Percentiles rank a stretch among this genome's conserved stretches.
Conservation (phyloP, 108 stramenopile genomes). For the Nitzschia sp. region DNA sequence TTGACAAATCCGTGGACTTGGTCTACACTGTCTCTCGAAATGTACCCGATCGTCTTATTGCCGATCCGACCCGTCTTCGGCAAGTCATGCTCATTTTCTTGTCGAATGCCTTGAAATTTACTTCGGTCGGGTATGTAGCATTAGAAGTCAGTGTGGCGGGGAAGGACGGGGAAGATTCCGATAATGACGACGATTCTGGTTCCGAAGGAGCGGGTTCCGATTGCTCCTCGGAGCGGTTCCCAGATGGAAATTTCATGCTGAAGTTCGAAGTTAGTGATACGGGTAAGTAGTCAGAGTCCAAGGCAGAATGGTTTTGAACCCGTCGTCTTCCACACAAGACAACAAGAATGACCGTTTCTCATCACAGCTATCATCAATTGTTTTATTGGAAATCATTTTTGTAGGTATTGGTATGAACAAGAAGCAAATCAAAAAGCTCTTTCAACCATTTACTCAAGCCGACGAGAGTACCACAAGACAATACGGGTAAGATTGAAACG, state of each 20-base stretch:
- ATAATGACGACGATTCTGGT: constrained; percentile 7
- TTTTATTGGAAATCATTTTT: no score
- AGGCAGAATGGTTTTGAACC: neutral
- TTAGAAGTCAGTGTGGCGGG: constrained; percentile 11
- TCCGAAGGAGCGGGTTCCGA: no score
- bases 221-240: no score
- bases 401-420: constrained; percentile 41
- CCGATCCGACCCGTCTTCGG: constrained; percentile 52
- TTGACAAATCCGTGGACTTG: constrained; percentile 31
- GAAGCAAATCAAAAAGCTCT: constrained; percentile 32
- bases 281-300: no score
- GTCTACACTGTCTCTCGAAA: neutral
- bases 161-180: neutral
- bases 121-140: constrained; percentile 30
- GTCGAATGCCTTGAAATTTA: constrained; percentile 62
- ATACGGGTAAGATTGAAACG: constrained; percentile 21
- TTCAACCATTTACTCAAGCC: constrained; percentile 45
- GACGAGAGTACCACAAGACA: constrained; percentile 31
- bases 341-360: no score
- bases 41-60: constrained; percentile 28
- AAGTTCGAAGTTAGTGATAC: constrained; percentile 50
- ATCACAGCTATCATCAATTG: no score
- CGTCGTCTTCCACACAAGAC: neutral
- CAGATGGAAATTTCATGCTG: constrained; percentile 14
- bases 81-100: constrained; percentile 56